Conservation (phyloP, 2,329 filamentous ascomycete genomes). For the Cladosporium sp. region DNA sequence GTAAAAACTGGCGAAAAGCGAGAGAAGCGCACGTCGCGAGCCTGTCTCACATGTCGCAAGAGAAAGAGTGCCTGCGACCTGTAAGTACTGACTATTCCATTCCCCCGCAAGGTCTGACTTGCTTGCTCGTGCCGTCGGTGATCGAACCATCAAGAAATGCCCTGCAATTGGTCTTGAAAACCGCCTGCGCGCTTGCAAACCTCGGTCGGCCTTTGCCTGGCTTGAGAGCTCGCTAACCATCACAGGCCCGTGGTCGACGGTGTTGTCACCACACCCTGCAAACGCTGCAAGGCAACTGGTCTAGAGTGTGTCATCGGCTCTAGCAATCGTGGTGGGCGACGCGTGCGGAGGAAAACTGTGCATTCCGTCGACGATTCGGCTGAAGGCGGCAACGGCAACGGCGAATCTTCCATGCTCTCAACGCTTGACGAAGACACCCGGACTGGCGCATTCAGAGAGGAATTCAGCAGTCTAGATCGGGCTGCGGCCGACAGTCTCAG, state of each 20-base stretch:
- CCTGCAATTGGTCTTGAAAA: constrained; percentile 44
- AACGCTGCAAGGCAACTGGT: constrained; percentile 53
- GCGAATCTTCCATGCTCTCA: constrained; percentile 9
- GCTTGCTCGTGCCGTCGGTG: neutral
- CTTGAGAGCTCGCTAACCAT: constrained; percentile 18
- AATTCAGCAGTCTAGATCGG: constrained; percentile 4
- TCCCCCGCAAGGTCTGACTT: neutral
- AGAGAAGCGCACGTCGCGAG: constrained; percentile 22
- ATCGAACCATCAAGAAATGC: constrained; percentile 2
- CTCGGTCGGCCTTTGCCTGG: constrained; percentile 39
- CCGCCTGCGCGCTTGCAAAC: constrained; percentile 45
- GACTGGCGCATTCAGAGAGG: constrained; percentile 10
- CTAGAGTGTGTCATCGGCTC: constrained; percentile 56
- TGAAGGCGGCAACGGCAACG: constrained; percentile 12
- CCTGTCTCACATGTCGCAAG: constrained; percentile 22
- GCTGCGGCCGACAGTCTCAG: constrained; percentile 16
- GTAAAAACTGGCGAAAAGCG: constrained; percentile 9
- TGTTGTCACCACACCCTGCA: constrained; percentile 49
- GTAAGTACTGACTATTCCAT: constrained; percentile 9
- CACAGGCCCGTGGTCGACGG: constrained; percentile 41
- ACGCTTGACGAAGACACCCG: constrained; percentile 10
- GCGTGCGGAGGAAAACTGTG: constrained; percentile 33
- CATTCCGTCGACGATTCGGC: constrained; percentile 7
- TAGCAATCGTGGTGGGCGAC: constrained; percentile 55
- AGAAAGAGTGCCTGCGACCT: constrained; percentile 21